Evolutionary conservation across 1,139 yeast species (phyloP).

Genomic region (Entelexis paramagnoliae): DNA sequence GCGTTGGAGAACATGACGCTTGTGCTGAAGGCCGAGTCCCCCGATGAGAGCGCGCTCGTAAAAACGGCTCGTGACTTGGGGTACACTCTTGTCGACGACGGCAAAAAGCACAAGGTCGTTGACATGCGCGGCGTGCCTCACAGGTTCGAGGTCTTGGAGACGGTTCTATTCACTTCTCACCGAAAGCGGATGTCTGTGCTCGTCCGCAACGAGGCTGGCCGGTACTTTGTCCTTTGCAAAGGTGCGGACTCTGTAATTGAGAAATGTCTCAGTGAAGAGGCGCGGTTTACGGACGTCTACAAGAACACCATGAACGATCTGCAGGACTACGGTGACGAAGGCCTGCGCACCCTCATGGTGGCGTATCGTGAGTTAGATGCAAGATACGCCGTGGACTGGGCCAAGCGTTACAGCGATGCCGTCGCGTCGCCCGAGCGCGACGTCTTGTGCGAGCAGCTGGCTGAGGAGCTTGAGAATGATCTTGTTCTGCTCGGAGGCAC

Average conservation of each 20-base stretch:
- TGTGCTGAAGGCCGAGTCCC: constrained; percentile 82
- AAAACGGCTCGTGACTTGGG: constrained; percentile 89
- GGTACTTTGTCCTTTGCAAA: constrained; percentile 51
- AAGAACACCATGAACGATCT: constrained; percentile 66
- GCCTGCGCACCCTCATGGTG: constrained; percentile 84
- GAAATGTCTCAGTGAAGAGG: constrained; percentile 49
- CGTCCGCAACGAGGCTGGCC: constrained; percentile 42
- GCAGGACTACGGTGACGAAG: constrained; percentile 88
- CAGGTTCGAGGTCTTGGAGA: constrained; percentile 61
- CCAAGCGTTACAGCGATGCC: constrained; percentile 56
- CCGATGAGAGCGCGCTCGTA: constrained; percentile 94
- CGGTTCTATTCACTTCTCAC: constrained; percentile 70
- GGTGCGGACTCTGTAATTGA: constrained; percentile 86
- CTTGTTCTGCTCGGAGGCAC: constrained; percentile 85
- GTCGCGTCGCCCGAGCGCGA: constrained; percentile 70
- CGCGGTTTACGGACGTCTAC: constrained; percentile 36
- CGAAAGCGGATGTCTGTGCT: constrained; percentile 90
- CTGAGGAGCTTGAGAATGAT: constrained; percentile 68
- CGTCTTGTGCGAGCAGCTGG: constrained; percentile 59
- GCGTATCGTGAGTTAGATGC: constrained; percentile 67
- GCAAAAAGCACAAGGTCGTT: constrained; percentile 56
- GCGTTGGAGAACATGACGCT: constrained; percentile 13
- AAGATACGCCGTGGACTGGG: constrained; percentile 57
- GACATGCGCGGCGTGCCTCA: constrained; percentile 62
- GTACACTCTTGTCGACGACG: constrained; percentile 62